phyloP scores from a whole-genome alignment of 129 eudicot genomes.

The Centaurea solstitialis region DNA sequence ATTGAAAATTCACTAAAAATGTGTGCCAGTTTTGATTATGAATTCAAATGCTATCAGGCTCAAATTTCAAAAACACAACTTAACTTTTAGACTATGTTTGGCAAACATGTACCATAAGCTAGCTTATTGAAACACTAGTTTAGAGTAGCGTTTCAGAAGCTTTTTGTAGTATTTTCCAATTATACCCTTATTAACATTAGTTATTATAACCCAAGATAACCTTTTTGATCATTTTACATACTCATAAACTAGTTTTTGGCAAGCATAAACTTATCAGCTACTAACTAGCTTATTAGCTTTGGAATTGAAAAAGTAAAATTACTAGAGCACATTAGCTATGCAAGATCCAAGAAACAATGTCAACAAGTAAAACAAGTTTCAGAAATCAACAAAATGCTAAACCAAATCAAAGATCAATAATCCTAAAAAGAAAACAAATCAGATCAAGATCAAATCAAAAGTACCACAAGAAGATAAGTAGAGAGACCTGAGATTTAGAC shows the following conservation, averaged over 20 bases:
- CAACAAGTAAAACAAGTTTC: neutral
- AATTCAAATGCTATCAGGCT: constrained; percentile 6
- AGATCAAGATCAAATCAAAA: neutral
- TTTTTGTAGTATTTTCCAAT: no score
- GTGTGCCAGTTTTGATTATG: constrained; percentile 16
- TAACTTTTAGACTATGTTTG: neutral
- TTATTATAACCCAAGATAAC: no score
- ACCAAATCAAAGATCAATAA: constrained; percentile 6
- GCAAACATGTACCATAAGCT: no score
- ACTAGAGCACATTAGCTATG: neutral
- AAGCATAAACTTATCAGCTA: no score
- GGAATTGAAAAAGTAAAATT: constrained; percentile 10
- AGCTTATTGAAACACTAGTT: no score
- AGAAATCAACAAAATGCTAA: constrained; percentile 6
- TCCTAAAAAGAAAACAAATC: constrained; percentile 11
- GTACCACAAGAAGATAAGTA: constrained; percentile 1
- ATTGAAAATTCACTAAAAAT: neutral
- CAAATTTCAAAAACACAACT: neutral
- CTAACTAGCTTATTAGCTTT: no score
- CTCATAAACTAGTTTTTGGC: no score
- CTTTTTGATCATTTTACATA: no score
- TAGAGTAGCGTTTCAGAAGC: no score
- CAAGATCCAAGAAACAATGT: neutral
- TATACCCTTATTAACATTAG: no score
- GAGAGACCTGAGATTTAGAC: constrained; percentile 13